Percentiles rank a stretch among this genome's conserved stretches.
Evolutionary conservation across 1,284 basidiomycete species (phyloP).

Genomic region (Trichosporon sp.): DNA sequence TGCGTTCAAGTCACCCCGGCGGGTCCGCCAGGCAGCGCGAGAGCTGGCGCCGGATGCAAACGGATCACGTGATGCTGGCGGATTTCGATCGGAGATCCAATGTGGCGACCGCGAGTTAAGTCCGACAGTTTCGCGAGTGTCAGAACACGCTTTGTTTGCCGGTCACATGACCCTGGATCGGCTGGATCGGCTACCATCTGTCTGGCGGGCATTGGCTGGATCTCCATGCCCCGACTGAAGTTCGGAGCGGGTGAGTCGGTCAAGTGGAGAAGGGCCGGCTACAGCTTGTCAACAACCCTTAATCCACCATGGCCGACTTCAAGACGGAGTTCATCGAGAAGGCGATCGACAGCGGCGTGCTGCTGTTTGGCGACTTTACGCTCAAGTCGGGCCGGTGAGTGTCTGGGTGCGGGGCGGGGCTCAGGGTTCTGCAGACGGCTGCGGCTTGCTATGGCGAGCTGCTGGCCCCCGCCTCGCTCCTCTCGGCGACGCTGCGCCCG

Average conservation of each 20-base stretch:
- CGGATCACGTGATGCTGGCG: too few species aligned
- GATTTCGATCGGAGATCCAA: too few species aligned
- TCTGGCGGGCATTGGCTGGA: background rate
- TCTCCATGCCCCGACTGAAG: background rate
- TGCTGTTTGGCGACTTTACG: conserved; percentile 85
- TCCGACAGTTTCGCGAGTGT: too few species aligned
- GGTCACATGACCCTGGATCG: background rate
- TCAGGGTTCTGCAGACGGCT: too few species aligned
- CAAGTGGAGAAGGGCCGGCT: background rate
- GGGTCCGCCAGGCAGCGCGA: background rate
- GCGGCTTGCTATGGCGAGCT: too few species aligned
- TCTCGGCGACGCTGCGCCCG: background rate
- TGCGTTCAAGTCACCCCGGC: background rate
- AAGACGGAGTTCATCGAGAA: conserved; percentile 49
- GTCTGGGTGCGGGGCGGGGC: too few species aligned
- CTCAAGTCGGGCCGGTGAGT: conserved; percentile 89
- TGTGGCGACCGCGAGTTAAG: too few species aligned
- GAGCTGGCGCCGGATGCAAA: too few species aligned
- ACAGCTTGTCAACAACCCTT: background rate
- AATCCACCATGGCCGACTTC: conserved; percentile 21
- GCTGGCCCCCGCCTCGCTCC: background rate
- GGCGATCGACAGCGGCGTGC: conserved; percentile 51
- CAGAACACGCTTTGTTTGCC: too few species aligned
- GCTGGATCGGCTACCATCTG: background rate
- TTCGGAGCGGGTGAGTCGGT: background rate